phyloP scores from a whole-genome alignment of 495 filamentous ascomycete genomes.

The Eremomyces bilateralis region DNA sequence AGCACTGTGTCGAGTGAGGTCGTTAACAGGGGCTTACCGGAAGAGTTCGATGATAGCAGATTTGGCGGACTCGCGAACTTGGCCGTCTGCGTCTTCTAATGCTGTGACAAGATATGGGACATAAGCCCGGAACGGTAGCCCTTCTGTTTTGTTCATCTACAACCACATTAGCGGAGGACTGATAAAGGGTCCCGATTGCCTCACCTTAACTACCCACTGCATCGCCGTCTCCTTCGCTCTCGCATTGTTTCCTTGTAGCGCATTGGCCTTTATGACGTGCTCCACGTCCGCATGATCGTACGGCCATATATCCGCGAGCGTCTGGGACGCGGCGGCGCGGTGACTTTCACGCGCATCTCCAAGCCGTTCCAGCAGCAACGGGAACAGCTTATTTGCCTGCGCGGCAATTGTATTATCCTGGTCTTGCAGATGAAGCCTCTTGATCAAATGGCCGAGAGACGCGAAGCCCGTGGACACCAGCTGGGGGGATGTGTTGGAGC shows the following conservation, averaged over 20 bases:
- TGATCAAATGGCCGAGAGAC: conserved; percentile 62
- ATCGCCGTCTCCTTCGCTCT: conserved; percentile 64
- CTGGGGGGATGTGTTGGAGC: conserved; percentile 39
- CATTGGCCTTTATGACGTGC: conserved; percentile 51
- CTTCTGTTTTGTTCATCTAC: conserved; percentile 57
- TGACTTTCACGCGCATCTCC: conserved; percentile 75
- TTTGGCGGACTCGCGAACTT: conserved; percentile 69
- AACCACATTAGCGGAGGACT: conserved; percentile 1
- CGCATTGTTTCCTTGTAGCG: conserved; percentile 56
- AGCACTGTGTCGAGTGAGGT: conserved; percentile 3
- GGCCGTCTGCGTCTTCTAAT: conserved; percentile 72
- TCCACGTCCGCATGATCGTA: conserved; percentile 51
- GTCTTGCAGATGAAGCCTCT: conserved; percentile 64
- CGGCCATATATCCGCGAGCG: conserved; percentile 53
- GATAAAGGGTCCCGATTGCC: background rate
- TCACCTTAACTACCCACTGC: conserved; percentile 51
- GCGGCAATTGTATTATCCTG: conserved; percentile 42
- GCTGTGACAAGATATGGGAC: conserved; percentile 64
- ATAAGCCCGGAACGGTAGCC: conserved; percentile 58
- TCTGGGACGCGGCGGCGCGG: conserved; percentile 43
- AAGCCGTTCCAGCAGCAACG: conserved; percentile 61
- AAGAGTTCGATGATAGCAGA: conserved; percentile 67
- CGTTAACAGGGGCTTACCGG: conserved; percentile 26
- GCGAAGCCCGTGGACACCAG: conserved; percentile 61
- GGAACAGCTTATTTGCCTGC: conserved; percentile 39